Evolutionary conservation across 1,284 basidiomycete genomes (phyloP).

Genomic region (Puccinia novopanici): DNA sequence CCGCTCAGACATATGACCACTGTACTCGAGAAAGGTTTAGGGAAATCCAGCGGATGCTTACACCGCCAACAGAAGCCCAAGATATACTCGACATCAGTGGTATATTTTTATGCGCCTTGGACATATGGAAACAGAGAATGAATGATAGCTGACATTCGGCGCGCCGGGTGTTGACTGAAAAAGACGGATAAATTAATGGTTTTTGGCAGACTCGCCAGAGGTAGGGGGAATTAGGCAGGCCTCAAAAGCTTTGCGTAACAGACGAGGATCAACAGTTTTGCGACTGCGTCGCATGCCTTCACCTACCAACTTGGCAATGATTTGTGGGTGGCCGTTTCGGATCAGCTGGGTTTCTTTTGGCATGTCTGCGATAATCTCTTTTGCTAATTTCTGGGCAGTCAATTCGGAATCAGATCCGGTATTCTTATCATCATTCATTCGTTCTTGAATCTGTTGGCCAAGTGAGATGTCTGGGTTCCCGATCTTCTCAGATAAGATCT

Average conservation of each 20-base stretch:
- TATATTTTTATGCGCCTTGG: too few relatives aligned
- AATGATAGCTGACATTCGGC: too few relatives aligned
- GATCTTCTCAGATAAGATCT: conserved; percentile 31
- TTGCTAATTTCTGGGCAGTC: not conserved
- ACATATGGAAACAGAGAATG: too few relatives aligned
- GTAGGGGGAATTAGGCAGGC: not conserved
- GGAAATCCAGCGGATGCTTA: too few relatives aligned
- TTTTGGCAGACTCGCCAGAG: not conserved
- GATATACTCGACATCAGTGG: too few relatives aligned
- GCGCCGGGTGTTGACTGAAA: too few relatives aligned
- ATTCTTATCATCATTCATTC: not conserved
- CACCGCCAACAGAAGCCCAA: too few relatives aligned
- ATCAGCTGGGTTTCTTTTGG: conserved; percentile 73
- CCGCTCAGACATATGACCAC: too few relatives aligned
- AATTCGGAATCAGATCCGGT: not conserved
- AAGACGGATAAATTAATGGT: not conserved
- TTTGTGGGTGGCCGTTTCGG: conserved; percentile 73
- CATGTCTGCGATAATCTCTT: conserved; percentile 44
- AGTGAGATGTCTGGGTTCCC: not conserved
- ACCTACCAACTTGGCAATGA: conserved; percentile 83
- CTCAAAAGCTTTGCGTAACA: conserved; percentile 55
- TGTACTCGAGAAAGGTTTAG: too few relatives aligned
- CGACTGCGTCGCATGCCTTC: conserved; percentile 81
- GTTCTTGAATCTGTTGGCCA: conserved; percentile 10
- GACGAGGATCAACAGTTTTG: conserved; percentile 71